Base-by-base conservation (phyloP, 2,329 filamentous ascomycete genomes). In the Didymella pinodella region DNA sequence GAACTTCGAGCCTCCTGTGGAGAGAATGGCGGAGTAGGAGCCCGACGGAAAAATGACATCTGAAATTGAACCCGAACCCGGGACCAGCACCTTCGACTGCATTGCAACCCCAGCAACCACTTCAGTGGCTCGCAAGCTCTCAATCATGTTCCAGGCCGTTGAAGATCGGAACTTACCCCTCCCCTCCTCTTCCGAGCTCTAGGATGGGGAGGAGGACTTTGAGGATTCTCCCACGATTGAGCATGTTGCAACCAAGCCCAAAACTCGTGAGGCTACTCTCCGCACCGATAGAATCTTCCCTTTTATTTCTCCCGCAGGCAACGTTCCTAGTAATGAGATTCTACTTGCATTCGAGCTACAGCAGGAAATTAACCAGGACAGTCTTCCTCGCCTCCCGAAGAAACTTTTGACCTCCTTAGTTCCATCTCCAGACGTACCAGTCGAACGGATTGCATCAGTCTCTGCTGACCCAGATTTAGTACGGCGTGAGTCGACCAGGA, bases 91-190 rank as follows among this genome's bases (percentile, higher is more conserved):
- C 14, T 22, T 22, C n/a, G 31, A 46, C 16, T 41, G 16, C 1
- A 16, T 22, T 11, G n/a, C 22, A 4, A 36, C 31, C 36, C 49
- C 16, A 18, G 20, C 3, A 20, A 36, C 29, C 11, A 29, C 11
- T 2, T 38, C 16, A 11, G 20, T n/a, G 2, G 22, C 25, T 14
- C 16, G 26, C 12, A 31, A 31, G n/a, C 18, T 41, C 4, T 29
- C 20, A 16, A 28, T 28, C 16, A 16, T 29, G 14, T 38, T 22
- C 20, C 49, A 46, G n/a, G 18, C 16, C 12, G 1, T 28, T 26
- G 44, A 14, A 54, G 54, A 25, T 43, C 61, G 34, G 55, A 63
- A 7, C 53, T 53, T 7, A 31, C 62, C 11, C 57, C 57, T 29
- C 38, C 22, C 20, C 32, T 47, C 43, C 43, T 54, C 51, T 48